A percentile compares a stretch with the other conserved stretches of the same genome.
Conservation (phyloP, 805 yeast species). For the Torulaspora microellipsoides region DNA sequence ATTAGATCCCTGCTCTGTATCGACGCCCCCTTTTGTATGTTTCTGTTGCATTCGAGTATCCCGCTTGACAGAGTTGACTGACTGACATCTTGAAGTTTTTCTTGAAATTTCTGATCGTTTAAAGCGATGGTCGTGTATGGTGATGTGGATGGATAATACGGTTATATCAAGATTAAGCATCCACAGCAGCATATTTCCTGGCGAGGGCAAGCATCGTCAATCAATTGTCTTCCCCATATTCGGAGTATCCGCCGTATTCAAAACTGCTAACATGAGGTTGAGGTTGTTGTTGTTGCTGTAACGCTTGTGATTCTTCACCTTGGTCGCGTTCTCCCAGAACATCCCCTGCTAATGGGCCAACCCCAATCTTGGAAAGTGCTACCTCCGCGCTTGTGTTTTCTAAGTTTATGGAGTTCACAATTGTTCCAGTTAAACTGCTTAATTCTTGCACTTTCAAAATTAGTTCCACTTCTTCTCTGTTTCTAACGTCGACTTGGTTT, state of each 20-base stretch:
- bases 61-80: too few relatives aligned
- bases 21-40: too few relatives aligned
- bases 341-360: slow-evolving; percentile 60
- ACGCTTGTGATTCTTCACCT: slow-evolving; percentile 1
- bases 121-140: too few relatives aligned
- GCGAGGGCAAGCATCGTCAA: too few relatives aligned
- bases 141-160: too few relatives aligned
- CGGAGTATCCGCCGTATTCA: slow-evolving; percentile 40
- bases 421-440: slow-evolving; percentile 42
- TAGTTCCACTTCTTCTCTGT: slow-evolving; percentile 73
- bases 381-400: slow-evolving; percentile 73
- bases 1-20: too few relatives aligned
- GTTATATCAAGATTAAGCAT: too few relatives aligned
- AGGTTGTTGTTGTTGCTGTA: slow-evolving; percentile 1
- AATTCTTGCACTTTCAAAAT: slow-evolving; percentile 54
- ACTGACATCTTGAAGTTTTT: too few relatives aligned
- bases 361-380: slow-evolving; percentile 73
- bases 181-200: too few relatives aligned
- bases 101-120: too few relatives aligned
- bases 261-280: slow-evolving; percentile 30
- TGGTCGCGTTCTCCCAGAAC: slow-evolving; percentile 1
- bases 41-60: too few relatives aligned
- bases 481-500: slow-evolving; percentile 69
- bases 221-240: slow-evolving; percentile 26
- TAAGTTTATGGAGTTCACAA: slow-evolving; percentile 41